Conservation (phyloP, 192 early-diverging fungal genomes). For the Pecoramyces ruminantium region DNA sequence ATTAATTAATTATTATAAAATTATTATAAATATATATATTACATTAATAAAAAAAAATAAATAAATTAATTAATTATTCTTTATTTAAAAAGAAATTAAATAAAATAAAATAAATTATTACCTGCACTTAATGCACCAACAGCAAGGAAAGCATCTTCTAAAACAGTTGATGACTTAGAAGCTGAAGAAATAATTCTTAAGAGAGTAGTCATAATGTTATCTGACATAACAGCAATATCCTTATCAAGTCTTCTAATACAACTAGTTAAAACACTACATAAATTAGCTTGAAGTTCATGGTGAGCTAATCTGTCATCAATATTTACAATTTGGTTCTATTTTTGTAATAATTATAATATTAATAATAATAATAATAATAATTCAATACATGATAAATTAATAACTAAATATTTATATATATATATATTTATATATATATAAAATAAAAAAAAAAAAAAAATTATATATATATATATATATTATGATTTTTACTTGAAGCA, state of each 20-base stretch:
- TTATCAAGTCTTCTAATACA: slow-evolving; percentile 62
- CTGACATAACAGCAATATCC: slow-evolving; percentile 56
- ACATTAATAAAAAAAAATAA: too few relatives aligned
- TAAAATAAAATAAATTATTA: slow-evolving; percentile 11
- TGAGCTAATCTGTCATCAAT: slow-evolving; percentile 66
- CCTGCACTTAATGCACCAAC: slow-evolving; percentile 69
- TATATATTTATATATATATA: too few relatives aligned
- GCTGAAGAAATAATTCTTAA: slow-evolving; percentile 54
- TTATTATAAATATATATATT: too few relatives aligned
- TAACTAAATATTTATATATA: too few relatives aligned
- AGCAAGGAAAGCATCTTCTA: slow-evolving; percentile 84
- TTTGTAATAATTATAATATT: too few relatives aligned
- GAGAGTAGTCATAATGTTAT: slow-evolving; percentile 77
- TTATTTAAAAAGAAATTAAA: too few relatives aligned
- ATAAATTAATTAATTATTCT: too few relatives aligned
- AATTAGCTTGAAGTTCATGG: slow-evolving; percentile 78
- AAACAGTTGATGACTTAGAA: slow-evolving; percentile 62
- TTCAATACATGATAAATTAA: too few relatives aligned
- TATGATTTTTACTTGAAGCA: slow-evolving; percentile 14
- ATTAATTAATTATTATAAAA: too few relatives aligned
- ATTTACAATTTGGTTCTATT: slow-evolving; percentile 56
- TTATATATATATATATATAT: too few relatives aligned
- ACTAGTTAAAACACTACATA: slow-evolving; percentile 77
- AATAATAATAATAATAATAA: too few relatives aligned
- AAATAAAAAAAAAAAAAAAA: too few relatives aligned